Evolutionary conservation across 305 asterid species (phyloP).

Genomic region (Fraxinus dipetala): DNA sequence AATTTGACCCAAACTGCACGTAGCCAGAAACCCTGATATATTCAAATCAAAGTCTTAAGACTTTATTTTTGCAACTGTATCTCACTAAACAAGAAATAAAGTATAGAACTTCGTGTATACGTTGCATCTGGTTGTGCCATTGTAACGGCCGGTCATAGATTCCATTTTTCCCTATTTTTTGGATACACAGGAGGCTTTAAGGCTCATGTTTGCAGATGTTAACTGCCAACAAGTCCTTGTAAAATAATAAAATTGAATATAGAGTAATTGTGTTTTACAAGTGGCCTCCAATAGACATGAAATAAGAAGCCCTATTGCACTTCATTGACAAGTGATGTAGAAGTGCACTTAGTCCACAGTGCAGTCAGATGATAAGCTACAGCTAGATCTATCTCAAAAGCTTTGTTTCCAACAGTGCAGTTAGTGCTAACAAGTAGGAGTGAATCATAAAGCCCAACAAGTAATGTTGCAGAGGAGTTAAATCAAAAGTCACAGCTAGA

Average conservation of each 20-base stretch:
- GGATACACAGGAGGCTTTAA: background rate
- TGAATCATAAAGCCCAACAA: background rate
- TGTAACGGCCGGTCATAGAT: conserved; percentile 8
- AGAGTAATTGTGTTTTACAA: background rate
- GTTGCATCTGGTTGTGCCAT: background rate
- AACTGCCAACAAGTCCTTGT: background rate
- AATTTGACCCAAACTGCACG: conserved; percentile 15
- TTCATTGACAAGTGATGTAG: conserved; percentile 6
- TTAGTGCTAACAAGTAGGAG: background rate
- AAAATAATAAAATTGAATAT: conserved; percentile 10
- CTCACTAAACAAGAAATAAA: conserved; percentile 13
- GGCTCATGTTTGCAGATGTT: background rate
- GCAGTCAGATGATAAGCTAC: conserved; percentile 6
- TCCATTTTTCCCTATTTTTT: background rate
- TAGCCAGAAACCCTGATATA: conserved; percentile 15
- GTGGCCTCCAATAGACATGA: conserved; percentile 14
- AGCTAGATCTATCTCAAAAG: conserved; percentile 11
- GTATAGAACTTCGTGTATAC: background rate
- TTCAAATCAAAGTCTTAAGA: background rate
- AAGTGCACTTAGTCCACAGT: conserved; percentile 15
- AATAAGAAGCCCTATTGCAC: conserved; percentile 17
- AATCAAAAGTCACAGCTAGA: conserved; percentile 8
- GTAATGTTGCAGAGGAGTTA: background rate
- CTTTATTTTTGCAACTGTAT: conserved; percentile 5
- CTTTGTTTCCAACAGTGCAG: background rate